Evolutionary conservation across 1,139 yeast species (phyloP), one percentile per base, ranked within the genome.

Genomic region (Candida glucosophila): DNA sequence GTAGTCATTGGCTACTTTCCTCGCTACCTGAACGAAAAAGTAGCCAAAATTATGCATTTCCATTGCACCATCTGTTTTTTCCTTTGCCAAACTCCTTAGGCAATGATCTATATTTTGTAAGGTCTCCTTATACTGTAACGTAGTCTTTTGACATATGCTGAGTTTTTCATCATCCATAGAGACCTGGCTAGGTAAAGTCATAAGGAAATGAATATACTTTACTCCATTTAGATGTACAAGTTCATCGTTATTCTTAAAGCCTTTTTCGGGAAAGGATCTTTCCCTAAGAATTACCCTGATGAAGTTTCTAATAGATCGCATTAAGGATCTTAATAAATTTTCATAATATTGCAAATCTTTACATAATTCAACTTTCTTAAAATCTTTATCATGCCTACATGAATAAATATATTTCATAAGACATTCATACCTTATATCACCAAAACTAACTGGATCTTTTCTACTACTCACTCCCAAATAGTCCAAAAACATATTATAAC

Each of bases 381-480:
- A n/a, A n/a, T n/a, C n/a, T n/a, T n/a, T n/a, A n/a, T n/a, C n/a
- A n/a, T 32, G 31, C 22, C 44, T 39, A 26, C 51, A 56, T 19
- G 56, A 39, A 3, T 41, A 33, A 11, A 60, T 42, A 24, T 62
- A 61, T 30, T 59, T 61, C 6, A 46, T 36, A 14, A 63, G 42
- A 4, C 65, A 58, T 26, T 58, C 60, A 25, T 50, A 49, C 15
- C 71, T 37, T n/a, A 58, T 49, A 19, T 41, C 49, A 11, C 67
- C 63, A 42, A 62, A 62, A 32, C 52, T 59, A n/a, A 60, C 45
- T 0, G 69, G 61, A 35, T 63, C 70, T 25, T 49, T 48, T 12
- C 40, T 37, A 27, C 55, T 67, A 29, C 55, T 58, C 8, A 49
- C 58, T 13, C 48, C 34, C 15, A 61, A 29, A 14, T 55, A 43